Evolutionary conservation across 768 basidiomycete genomes (phyloP).

Genomic region (Rhizopogon vesiculosus): DNA sequence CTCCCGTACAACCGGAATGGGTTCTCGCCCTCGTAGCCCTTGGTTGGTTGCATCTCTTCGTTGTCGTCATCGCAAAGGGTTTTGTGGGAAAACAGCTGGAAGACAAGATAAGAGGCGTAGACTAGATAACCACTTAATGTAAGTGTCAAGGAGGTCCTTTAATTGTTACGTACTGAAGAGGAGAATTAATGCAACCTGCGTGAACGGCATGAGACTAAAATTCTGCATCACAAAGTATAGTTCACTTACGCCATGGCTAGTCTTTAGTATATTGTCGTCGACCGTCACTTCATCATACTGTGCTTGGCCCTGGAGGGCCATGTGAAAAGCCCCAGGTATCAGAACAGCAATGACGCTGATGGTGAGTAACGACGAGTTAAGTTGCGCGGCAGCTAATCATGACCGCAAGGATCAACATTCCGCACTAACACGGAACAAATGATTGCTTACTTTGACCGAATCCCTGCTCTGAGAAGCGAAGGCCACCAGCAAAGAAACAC

Average conservation of each 20-base stretch:
- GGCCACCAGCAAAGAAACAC: constrained; percentile 80
- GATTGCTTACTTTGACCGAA: constrained; percentile 59
- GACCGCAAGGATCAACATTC: neutral
- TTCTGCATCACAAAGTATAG: neutral
- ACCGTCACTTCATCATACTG: constrained; percentile 16
- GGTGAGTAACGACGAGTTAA: constrained; percentile 69
- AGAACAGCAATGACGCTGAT: constrained; percentile 76
- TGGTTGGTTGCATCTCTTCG: constrained; percentile 34
- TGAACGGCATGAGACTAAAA: neutral
- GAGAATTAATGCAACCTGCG: constrained; percentile 69
- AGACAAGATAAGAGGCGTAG: constrained; percentile 67
- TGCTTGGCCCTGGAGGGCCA: constrained; percentile 37
- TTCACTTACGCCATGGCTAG: constrained; percentile 70
- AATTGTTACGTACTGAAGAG: constrained; percentile 53
- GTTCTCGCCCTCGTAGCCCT: constrained; percentile 37
- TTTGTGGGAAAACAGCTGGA: constrained; percentile 78
- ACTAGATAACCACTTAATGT: constrained; percentile 34
- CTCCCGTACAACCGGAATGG: constrained; percentile 15
- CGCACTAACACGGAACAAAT: neutral
- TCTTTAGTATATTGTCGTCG: constrained; percentile 52
- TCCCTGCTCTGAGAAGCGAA: constrained; percentile 73
- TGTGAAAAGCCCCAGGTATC: constrained; percentile 73
- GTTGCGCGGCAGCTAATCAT: constrained; percentile 56
- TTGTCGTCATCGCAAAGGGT: constrained; percentile 55
- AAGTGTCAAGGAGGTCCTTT: neutral